These are phyloP conservation scores for Teratosphaeria viscida DNA, from an alignment of 2,329 filamentous ascomycete species.

Conservation along the genomic window DNA sequence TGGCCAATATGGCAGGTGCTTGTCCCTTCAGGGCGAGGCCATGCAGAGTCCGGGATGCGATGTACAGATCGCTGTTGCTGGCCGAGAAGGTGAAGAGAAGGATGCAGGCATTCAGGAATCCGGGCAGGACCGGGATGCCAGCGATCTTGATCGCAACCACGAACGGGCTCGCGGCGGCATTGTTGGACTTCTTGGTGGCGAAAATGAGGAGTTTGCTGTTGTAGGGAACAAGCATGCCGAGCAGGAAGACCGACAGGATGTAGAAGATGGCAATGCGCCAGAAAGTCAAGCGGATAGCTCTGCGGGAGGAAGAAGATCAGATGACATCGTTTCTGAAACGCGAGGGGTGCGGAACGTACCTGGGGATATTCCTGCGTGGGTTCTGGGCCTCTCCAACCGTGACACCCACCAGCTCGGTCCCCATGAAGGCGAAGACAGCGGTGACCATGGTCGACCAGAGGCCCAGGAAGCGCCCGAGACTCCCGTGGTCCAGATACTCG, in stretches of 20 bases:
- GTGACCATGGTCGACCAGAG: slow-evolving; percentile 50
- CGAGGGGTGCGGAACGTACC: slow-evolving; percentile 20
- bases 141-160: slow-evolving; percentile 61
- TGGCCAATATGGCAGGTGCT: slow-evolving; percentile 61
- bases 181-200: slow-evolving; percentile 34
- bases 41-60: slow-evolving; percentile 47
- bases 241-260: slow-evolving; percentile 58
- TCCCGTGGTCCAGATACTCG: slow-evolving; percentile 9
- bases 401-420: slow-evolving; percentile 66
- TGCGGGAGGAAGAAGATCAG: slow-evolving; percentile 39
- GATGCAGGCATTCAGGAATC: slow-evolving; percentile 65
- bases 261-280: slow-evolving; percentile 78
- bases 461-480: slow-evolving; percentile 33
- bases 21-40: slow-evolving; percentile 62
- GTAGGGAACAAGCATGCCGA: slow-evolving; percentile 70
- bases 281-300: slow-evolving; percentile 54
- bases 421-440: slow-evolving; percentile 69
- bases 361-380: slow-evolving; percentile 63
- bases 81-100: slow-evolving; percentile 67
- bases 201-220: slow-evolving; percentile 50
- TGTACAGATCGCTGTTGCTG: slow-evolving; percentile 69
- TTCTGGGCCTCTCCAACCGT: slow-evolving; percentile 66
- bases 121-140: slow-evolving; percentile 51
- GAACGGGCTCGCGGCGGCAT: slow-evolving; percentile 56
- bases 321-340: not conserved